phyloP scores from a whole-genome alignment of 2,329 filamentous ascomycete species.

The Mollisia scopiformis region DNA sequence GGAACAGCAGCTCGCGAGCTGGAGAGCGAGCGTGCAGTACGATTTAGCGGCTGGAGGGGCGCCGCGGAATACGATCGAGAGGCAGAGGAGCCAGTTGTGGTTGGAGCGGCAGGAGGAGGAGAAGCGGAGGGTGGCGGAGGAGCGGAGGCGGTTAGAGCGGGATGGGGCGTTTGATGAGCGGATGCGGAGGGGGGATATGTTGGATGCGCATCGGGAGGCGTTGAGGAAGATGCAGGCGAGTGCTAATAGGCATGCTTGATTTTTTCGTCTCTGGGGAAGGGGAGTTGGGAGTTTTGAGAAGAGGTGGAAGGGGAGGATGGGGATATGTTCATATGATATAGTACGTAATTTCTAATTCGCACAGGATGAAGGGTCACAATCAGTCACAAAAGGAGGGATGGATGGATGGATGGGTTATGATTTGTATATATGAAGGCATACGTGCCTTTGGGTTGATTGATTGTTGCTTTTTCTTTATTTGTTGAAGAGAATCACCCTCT shows the following conservation, averaged over 20 bases:
- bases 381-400: neutral
- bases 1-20: slow-evolving; percentile 65
- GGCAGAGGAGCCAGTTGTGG: slow-evolving; percentile 58
- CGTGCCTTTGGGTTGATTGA: neutral
- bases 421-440: neutral
- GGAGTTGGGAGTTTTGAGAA: neutral
- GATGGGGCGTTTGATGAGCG: slow-evolving; percentile 71
- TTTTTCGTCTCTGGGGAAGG: neutral
- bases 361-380: neutral
- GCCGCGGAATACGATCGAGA: slow-evolving; percentile 47
- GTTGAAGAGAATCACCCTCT: neutral
- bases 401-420: neutral
- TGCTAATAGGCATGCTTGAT: slow-evolving; percentile 28
- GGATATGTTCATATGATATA: neutral
- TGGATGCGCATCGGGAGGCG: slow-evolving; percentile 77
- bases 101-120: slow-evolving; percentile 59
- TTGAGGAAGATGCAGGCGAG: slow-evolving; percentile 74
- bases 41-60: slow-evolving; percentile 52
- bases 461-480: neutral
- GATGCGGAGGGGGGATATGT: slow-evolving; percentile 76
- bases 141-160: slow-evolving; percentile 57
- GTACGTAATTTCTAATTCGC: neutral
- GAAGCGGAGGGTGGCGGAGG: slow-evolving; percentile 59
- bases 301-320: neutral
- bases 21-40: slow-evolving; percentile 66